phyloP scores from a whole-genome alignment of 306 rosid species.

The Luffa acutangula region DNA sequence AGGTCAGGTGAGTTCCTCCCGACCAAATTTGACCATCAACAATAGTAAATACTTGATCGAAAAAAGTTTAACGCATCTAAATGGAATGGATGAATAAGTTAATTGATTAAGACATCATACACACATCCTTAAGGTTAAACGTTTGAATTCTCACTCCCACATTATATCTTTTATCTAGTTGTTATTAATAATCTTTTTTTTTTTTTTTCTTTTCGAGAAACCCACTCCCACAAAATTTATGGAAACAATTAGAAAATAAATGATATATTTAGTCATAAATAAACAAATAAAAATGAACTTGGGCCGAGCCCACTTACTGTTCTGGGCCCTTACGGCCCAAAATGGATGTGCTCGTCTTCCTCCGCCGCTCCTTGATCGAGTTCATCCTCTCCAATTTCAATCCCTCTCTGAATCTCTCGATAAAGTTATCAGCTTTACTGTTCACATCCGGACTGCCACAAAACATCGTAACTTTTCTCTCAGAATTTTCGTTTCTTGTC shows the following conservation, averaged over 20 bases:
- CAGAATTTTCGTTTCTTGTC: slow-evolving; percentile 23
- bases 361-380: slow-evolving; percentile 47
- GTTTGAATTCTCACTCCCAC: too few relatives aligned
- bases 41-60: too few relatives aligned
- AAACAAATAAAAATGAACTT: neutral
- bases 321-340: slow-evolving; percentile 23
- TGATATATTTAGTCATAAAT: neutral
- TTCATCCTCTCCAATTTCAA: slow-evolving; percentile 64
- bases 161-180: too few relatives aligned
- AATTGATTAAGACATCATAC: too few relatives aligned
- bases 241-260: neutral
- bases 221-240: too few relatives aligned
- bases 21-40: too few relatives aligned
- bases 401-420: slow-evolving; percentile 56
- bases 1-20: too few relatives aligned
- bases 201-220: too few relatives aligned
- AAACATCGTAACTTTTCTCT: slow-evolving; percentile 12
- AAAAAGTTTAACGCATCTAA: too few relatives aligned
- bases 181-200: too few relatives aligned
- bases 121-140: too few relatives aligned
- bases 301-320: neutral
- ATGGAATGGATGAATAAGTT: too few relatives aligned
- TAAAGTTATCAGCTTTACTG: slow-evolving; percentile 71
- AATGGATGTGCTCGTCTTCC: slow-evolving; percentile 32
- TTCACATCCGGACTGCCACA: slow-evolving; percentile 72